phyloP scores from a whole-genome alignment of 2,329 filamentous ascomycete species.

The Aphanocladium album region DNA sequence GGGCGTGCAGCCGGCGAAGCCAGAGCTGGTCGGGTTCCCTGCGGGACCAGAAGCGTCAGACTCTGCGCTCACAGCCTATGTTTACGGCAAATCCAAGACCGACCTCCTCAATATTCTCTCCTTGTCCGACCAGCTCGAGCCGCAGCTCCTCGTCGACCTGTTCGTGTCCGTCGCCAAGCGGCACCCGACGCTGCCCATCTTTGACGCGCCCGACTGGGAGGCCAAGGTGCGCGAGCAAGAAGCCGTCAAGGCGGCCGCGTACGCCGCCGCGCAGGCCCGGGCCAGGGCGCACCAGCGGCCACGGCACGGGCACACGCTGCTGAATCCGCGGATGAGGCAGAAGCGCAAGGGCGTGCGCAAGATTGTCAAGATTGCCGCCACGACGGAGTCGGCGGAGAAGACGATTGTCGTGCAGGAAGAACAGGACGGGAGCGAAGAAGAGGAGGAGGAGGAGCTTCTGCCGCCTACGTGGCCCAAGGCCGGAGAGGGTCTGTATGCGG shows the following conservation, averaged over 20 bases:
- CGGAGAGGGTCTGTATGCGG: conserved; percentile 35
- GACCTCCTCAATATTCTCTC: conserved; percentile 37
- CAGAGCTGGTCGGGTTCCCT: conserved; percentile 34
- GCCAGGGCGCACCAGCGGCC: conserved; percentile 19
- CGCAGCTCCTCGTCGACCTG: conserved; percentile 37
- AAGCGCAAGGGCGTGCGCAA: conserved; percentile 30
- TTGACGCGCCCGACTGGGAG: conserved; percentile 38
- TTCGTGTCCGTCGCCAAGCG: conserved; percentile 38
- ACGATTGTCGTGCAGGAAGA: conserved; percentile 19
- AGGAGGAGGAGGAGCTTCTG: conserved; percentile 29
- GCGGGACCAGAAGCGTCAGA: conserved; percentile 28
- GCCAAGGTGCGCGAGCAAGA: conserved; percentile 12
- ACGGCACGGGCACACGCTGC: conserved; percentile 26
- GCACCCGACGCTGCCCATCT: conserved; percentile 39
- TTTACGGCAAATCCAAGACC: conserved; percentile 30
- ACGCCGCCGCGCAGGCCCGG: neutral
- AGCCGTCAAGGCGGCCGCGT: neutral
- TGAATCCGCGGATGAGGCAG: conserved; percentile 24
- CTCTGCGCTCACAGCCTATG: conserved; percentile 33
- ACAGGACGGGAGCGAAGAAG: too few species aligned
- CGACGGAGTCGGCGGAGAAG: conserved; percentile 16
- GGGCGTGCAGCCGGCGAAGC: conserved; percentile 29
- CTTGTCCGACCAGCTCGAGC: conserved; percentile 36
- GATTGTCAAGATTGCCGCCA: conserved; percentile 25
- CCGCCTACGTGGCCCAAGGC: conserved; percentile 37